Evolutionary conservation across 371 early-diverging fungal genomes (phyloP).

Genomic region (Smittium culicis): DNA sequence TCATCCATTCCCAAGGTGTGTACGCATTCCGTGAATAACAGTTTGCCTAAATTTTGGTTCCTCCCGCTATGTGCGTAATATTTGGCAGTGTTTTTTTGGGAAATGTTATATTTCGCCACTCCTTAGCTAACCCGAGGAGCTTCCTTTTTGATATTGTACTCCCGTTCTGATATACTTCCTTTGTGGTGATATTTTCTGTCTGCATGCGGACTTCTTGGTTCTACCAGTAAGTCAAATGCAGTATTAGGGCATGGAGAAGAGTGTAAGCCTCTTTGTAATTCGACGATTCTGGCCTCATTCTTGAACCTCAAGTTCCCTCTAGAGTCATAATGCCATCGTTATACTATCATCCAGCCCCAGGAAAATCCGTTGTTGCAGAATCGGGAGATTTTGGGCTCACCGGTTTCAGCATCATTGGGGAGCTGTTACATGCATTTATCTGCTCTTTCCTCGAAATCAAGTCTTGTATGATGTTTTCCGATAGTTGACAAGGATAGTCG

Average conservation of each 20-base stretch:
- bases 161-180: neutral
- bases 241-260: neutral
- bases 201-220: neutral
- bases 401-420: neutral
- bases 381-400: neutral
- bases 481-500: neutral
- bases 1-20: neutral
- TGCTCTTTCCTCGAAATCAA: neutral
- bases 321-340: neutral
- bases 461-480: neutral
- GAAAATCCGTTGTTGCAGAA: slow-evolving; percentile 5
- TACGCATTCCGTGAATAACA: neutral
- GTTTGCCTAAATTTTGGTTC: neutral
- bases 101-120: neutral
- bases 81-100: neutral
- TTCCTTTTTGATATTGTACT: neutral
- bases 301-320: neutral
- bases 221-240: neutral
- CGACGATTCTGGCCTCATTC: neutral
- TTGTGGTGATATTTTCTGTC: neutral
- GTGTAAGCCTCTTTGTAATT: neutral
- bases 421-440: neutral
- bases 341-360: neutral
- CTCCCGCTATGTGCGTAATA: neutral
- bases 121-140: neutral